phyloP scores from a whole-genome alignment of 805 yeast species.

The Brettanomyces naardenensis region DNA sequence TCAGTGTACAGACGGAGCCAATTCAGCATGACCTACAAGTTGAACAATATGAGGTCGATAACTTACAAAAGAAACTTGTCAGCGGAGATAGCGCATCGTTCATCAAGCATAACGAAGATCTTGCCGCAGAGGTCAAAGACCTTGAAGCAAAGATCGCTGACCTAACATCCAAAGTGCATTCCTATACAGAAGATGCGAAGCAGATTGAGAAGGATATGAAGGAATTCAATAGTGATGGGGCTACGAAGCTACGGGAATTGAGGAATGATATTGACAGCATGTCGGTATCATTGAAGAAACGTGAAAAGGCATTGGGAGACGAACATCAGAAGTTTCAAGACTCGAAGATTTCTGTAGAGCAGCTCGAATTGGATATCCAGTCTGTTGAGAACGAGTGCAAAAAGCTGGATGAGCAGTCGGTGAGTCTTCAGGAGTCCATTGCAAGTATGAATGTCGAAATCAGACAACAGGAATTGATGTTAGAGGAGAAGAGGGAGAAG shows the following conservation, averaged over 20 bases:
- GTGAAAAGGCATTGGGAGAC: constrained; percentile 34
- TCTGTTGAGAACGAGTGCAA: constrained; percentile 34
- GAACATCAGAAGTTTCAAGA: constrained; percentile 51
- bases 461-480: constrained; percentile 17
- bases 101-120: constrained; percentile 33
- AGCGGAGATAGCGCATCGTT: constrained; percentile 49
- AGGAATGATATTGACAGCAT: constrained; percentile 42
- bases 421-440: constrained; percentile 27
- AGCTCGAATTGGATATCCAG: constrained; percentile 47
- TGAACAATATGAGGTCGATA: constrained; percentile 49
- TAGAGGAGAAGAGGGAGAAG: constrained; percentile 24
- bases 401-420: constrained; percentile 27
- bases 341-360: constrained; percentile 65
- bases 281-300: constrained; percentile 24
- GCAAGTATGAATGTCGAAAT: constrained; percentile 20
- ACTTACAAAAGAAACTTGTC: constrained; percentile 46
- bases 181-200: constrained; percentile 36
- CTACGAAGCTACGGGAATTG: constrained; percentile 65
- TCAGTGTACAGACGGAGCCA: constrained; percentile 42
- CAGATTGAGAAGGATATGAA: constrained; percentile 66
- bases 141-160: constrained; percentile 32
- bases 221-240: constrained; percentile 75
- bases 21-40: constrained; percentile 53
- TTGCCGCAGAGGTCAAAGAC: constrained; percentile 36
- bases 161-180: constrained; percentile 25